phyloP scores from a whole-genome alignment of 805 yeast species.

The Candida railenensis region DNA sequence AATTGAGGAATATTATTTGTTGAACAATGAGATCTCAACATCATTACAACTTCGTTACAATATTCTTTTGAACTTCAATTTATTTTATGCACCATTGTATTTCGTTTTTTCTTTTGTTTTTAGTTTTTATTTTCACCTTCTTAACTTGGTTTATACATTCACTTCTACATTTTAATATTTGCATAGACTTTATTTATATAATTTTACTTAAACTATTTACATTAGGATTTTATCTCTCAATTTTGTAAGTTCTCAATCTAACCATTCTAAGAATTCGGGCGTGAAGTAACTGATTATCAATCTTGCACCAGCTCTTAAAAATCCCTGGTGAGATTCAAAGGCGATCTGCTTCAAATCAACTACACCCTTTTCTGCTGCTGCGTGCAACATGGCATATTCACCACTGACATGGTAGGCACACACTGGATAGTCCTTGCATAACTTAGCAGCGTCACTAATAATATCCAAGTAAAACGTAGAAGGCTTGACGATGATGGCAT shows the following conservation, averaged over 20 bases:
- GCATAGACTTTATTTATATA: slow-evolving; percentile 2
- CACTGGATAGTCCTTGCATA: slow-evolving; percentile 82
- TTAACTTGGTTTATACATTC: neutral
- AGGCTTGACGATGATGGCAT: slow-evolving; percentile 93
- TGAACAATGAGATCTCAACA: no score
- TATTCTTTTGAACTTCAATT: no score
- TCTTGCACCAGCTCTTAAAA: slow-evolving; percentile 93
- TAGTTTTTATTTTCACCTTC: no score
- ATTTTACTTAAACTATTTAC: neutral
- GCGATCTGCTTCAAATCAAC: slow-evolving; percentile 81
- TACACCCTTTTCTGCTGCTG: slow-evolving; percentile 95
- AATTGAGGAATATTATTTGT: no score
- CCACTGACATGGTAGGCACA: slow-evolving; percentile 97
- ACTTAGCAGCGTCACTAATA: slow-evolving; percentile 80
- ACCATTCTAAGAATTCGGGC: slow-evolving; percentile 95
- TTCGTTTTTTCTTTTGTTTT: neutral
- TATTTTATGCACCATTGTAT: no score
- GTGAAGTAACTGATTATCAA: slow-evolving; percentile 89
- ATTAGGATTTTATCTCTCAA: neutral
- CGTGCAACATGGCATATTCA: slow-evolving; percentile 96
- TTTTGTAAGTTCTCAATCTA: slow-evolving; percentile 30
- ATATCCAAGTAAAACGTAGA: slow-evolving; percentile 93
- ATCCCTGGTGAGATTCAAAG: slow-evolving; percentile 87
- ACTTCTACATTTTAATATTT: neutral
- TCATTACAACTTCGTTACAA: no score